Conservation (phyloP, 192 early-diverging fungal species). For the Entrophospora sp. region DNA sequence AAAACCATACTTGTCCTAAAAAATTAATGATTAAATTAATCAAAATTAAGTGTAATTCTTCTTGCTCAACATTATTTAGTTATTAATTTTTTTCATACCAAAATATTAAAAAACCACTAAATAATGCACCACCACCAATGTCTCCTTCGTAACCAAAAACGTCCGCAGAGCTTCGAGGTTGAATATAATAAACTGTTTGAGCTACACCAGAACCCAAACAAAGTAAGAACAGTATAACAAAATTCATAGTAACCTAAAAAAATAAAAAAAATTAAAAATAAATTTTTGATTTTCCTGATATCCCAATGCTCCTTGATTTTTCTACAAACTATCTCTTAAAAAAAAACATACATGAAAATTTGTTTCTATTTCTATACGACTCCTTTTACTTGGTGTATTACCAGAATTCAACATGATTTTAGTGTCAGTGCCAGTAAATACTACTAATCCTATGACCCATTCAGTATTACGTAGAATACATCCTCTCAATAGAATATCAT, state of each 20-base stretch:
- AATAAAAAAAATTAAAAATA: neutral
- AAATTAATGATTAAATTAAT: neutral
- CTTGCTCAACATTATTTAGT: too few species aligned
- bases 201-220: slow-evolving; percentile 58
- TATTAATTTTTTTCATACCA: too few species aligned
- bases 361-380: too few species aligned
- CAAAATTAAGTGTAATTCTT: too few species aligned
- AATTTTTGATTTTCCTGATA: neutral
- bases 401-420: too few species aligned
- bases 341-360: slow-evolving; percentile 72
- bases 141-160: slow-evolving; percentile 36
- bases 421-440: too few species aligned
- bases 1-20: too few species aligned
- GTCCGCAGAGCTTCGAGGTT: slow-evolving; percentile 38
- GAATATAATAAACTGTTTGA: slow-evolving; percentile 51
- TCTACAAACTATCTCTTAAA: neutral
- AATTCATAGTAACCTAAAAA: slow-evolving; percentile 62
- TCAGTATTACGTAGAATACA: slow-evolving; percentile 89
- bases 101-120: slow-evolving; percentile 60
- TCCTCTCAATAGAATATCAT: slow-evolving; percentile 80
- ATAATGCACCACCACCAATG: too few species aligned
- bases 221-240: slow-evolving; percentile 65
- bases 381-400: too few species aligned
- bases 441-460: too few species aligned
- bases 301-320: neutral